phyloP scores from a whole-genome alignment of 768 basidiomycete species.

The Candolleomyces efflorescens region DNA sequence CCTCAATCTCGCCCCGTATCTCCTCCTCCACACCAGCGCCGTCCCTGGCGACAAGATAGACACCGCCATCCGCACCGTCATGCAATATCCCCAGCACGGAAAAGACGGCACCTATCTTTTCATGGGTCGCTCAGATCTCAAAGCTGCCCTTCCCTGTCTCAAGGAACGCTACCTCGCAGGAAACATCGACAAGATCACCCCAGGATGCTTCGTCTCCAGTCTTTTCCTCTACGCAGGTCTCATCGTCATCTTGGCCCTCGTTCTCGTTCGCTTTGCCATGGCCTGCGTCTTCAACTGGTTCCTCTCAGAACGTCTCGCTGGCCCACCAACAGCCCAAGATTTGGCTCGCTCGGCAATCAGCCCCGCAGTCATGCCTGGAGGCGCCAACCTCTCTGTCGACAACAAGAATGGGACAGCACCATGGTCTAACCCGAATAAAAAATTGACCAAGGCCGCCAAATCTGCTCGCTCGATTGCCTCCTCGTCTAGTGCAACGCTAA shows the following conservation, averaged over 20 bases:
- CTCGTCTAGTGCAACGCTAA: constrained; percentile 53
- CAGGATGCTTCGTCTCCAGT: constrained; percentile 90
- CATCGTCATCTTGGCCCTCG: constrained; percentile 86
- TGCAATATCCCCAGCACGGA: constrained; percentile 53
- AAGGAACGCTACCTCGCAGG: constrained; percentile 86
- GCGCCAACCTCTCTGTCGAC: constrained; percentile 91
- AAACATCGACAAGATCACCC: constrained; percentile 93
- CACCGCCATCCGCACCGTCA: constrained; percentile 70
- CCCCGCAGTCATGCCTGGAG: constrained; percentile 94
- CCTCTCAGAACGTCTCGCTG: constrained; percentile 76
- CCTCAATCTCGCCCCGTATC: constrained; percentile 88
- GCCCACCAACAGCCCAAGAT: constrained; percentile 65
- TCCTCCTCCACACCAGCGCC: constrained; percentile 62
- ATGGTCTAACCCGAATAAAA: constrained; percentile 71
- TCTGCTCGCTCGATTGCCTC: constrained; percentile 47
- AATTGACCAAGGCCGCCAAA: constrained; percentile 43
- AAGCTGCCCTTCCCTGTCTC: constrained; percentile 74
- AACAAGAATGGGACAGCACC: constrained; percentile 91
- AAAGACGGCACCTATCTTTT: constrained; percentile 92
- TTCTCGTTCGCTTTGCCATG: constrained; percentile 92
- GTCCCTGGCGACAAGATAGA: constrained; percentile 79
- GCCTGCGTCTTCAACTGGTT: constrained; percentile 98
- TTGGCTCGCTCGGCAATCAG: constrained; percentile 84
- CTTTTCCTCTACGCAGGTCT: constrained; percentile 89
- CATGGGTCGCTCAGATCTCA: constrained; percentile 61